Base-by-base conservation (phyloP, 345 rosid genomes). In the Eucalyptus pauciflora region DNA sequence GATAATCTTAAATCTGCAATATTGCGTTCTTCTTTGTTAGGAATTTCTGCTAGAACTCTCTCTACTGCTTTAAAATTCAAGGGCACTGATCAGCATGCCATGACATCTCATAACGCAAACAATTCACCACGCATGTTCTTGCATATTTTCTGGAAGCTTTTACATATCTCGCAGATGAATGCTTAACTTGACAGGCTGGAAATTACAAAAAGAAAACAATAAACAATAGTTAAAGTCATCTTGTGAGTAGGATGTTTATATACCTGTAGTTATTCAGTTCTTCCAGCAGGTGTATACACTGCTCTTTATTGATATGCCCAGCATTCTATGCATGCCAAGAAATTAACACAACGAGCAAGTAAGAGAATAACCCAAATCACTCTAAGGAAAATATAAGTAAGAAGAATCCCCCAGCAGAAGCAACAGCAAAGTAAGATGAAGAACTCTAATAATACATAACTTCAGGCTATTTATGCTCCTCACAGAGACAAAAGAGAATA, bases 241-340 rank as follows among this genome's bases (percentile, higher is more conserved):
- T 33, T 33, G 25, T 41, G 8, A 33, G 46, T 71, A 37, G 81
- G 14, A 71, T 71, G 27, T 25, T 37, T 37, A 71, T 37, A 71
- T 93, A 97, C 99, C 99, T 96, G 96, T 98, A 98, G 69, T 94
- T 92, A 89, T 97, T 95, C 88, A 98, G 93, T 88, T 94, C 96
- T 91, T 95, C 95, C 92, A 98, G 97, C 88, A 98, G 95, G 89
- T 31, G 90, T 88, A 95, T 92, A 86, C 98, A 98, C 90, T 98
- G 98, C 89, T 94, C 92, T 94, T 97, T 95, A 88, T 97, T 85
- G 56, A 98, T 93, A 89, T 16, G 91, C 87, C 97, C 98, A 29
- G 50, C 92, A 54, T 94, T 91, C 99, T 97, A 96, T 91, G 87
- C 49, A 91, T 89, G 71, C 56, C 80, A 46, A 87, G 45, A 89